Percentiles rank a stretch among this genome's conserved stretches.
Conservation (phyloP, 345 rosid species). For the sweet orange (Citrus sinensis) region DVS_A1.0 CM039162.1:23534501-23535000, state of each 20-base stretch:
- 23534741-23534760: neutral
- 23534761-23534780: constrained; percentile 4
- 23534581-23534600: neutral
- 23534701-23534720: constrained; percentile 51
- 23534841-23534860: constrained; percentile 32
- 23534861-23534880: constrained; percentile 55
- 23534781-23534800: constrained; percentile 58
- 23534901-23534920: constrained; percentile 35
- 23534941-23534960: constrained; percentile 20
- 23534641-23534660: constrained; percentile 19
- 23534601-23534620: constrained; percentile 41
- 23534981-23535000: constrained; percentile 41
- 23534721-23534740: constrained; percentile 34
- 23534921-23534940: constrained; percentile 21
- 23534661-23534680: constrained; percentile 3
- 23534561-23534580: constrained; percentile 15
- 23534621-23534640: constrained; percentile 25
- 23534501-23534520: neutral
- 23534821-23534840: constrained; percentile 20
- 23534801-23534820: constrained; percentile 45
- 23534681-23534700: constrained; percentile 12
- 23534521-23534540: constrained; percentile 24
- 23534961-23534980: constrained; percentile 12
- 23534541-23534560: constrained; percentile 10
- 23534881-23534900: constrained; percentile 80